A percentile compares a stretch with the other conserved stretches of the same genome.
phyloP scores from a whole-genome alignment of 371 early-diverging fungal genomes.

The Mucor saturninus region DNA sequence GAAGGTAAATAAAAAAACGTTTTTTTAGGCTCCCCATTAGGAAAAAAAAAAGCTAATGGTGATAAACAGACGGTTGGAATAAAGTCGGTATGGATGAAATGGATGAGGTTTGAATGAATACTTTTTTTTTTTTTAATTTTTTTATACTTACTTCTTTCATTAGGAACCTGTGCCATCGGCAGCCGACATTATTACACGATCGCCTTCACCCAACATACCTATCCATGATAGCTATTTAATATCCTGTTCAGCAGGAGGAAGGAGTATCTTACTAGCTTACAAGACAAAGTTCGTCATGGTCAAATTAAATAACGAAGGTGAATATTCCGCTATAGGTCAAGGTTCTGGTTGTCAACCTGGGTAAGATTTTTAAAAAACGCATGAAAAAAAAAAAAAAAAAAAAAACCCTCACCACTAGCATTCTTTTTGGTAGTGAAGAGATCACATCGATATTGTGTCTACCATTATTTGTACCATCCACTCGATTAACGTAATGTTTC shows the following conservation, averaged over 20 bases:
- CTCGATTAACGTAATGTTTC: constrained; percentile 49
- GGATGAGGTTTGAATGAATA: constrained; percentile 33
- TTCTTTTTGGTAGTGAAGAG: constrained; percentile 40
- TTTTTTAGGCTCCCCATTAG: too few species aligned
- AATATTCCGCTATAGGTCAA: constrained; percentile 58
- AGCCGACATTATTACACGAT: constrained; percentile 26
- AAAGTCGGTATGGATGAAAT: constrained; percentile 51
- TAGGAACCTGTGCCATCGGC: constrained; percentile 21
- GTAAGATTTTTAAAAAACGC: constrained; percentile 9
- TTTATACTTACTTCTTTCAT: not conserved
- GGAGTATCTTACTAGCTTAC: constrained; percentile 44
- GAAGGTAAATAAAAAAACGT: constrained; percentile 15
- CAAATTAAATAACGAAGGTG: constrained; percentile 43
- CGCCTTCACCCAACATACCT: constrained; percentile 31
- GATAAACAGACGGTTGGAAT: constrained; percentile 43
- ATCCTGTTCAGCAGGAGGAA: constrained; percentile 45
- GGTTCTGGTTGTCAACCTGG: constrained; percentile 57
- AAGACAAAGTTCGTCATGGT: constrained; percentile 51
- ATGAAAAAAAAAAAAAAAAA: not conserved
- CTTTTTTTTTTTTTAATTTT: not conserved
- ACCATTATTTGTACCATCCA: constrained; percentile 62
- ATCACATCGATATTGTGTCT: constrained; percentile 63
- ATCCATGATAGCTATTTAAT: constrained; percentile 38
- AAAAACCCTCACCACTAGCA: not conserved
- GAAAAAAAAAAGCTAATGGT: not conserved